phyloP scores from a whole-genome alignment of 2,329 filamentous ascomycete species.

The Daldinia eschscholtzii region DNA sequence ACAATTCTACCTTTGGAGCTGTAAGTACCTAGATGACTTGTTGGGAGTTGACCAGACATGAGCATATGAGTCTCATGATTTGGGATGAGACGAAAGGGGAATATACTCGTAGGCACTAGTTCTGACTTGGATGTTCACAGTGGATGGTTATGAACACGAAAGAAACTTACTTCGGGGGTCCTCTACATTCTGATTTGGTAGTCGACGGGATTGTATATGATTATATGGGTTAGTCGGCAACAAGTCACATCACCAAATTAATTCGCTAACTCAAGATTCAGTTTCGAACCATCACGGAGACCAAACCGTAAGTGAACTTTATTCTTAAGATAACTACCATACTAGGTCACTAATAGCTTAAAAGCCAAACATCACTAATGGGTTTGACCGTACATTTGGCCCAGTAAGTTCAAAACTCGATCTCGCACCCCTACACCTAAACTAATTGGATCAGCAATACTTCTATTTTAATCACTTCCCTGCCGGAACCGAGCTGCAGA shows the following conservation, averaged over 20 bases:
- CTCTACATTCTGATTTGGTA: slow-evolving; percentile 71
- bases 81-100: neutral
- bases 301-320: slow-evolving; percentile 56
- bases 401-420: slow-evolving; percentile 50
- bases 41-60: slow-evolving; percentile 1
- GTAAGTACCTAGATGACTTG: slow-evolving; percentile 28
- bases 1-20: slow-evolving; percentile 67
- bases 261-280: slow-evolving; percentile 43
- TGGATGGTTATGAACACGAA: slow-evolving; percentile 75
- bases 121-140: slow-evolving; percentile 25
- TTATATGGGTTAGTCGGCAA: slow-evolving; percentile 60
- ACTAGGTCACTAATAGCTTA: slow-evolving; percentile 22
- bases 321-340: neutral
- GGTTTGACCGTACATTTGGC: slow-evolving; percentile 75
- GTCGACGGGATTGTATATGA: slow-evolving; percentile 77
- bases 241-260: neutral
- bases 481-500: slow-evolving; percentile 59
- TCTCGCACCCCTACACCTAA: slow-evolving; percentile 2
- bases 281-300: slow-evolving; percentile 74
- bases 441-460: slow-evolving; percentile 57
- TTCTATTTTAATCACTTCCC: slow-evolving; percentile 72
- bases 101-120: slow-evolving; percentile 3
- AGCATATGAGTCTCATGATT: slow-evolving; percentile 5
- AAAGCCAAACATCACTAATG: slow-evolving; percentile 71
- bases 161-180: slow-evolving; percentile 73